Evolutionary conservation across 768 basidiomycete species (phyloP).

Genomic region (Mycena olivaceomarginata): DNA sequence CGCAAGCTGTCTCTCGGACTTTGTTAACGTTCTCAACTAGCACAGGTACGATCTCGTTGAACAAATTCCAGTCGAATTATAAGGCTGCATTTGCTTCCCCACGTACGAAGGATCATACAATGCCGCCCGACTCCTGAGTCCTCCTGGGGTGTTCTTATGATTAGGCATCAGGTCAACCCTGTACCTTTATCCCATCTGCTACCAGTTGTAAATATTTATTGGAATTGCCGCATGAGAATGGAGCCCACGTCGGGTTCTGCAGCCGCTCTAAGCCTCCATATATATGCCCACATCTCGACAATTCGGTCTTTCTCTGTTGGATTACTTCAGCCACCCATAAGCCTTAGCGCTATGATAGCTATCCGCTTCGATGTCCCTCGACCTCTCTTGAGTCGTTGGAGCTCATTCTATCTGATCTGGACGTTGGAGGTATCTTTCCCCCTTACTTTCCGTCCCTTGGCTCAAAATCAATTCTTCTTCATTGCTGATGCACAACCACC

Average conservation of each 20-base stretch:
- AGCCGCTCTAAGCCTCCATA: not conserved
- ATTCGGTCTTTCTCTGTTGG: constrained; percentile 20
- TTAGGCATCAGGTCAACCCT: too few species aligned
- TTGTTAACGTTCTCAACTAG: too few species aligned
- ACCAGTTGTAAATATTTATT: not conserved
- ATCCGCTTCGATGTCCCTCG: constrained; percentile 13
- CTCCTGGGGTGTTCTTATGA: too few species aligned
- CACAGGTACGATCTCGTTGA: too few species aligned
- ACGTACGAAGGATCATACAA: too few species aligned
- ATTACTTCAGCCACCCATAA: constrained; percentile 2
- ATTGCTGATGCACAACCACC: constrained; percentile 15
- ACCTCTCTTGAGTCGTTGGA: constrained; percentile 18
- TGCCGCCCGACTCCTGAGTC: too few species aligned
- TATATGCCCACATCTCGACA: constrained; percentile 32
- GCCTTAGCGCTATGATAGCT: not conserved
- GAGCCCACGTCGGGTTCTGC: constrained; percentile 15
- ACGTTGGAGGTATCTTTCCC: constrained; percentile 22
- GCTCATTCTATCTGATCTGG: constrained; percentile 24
- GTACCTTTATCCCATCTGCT: too few species aligned
- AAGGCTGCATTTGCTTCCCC: too few species aligned
- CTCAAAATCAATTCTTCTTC: too few species aligned
- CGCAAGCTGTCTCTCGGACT: too few species aligned
- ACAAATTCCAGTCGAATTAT: too few species aligned
- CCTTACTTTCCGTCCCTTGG: not conserved
- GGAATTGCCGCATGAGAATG: constrained; percentile 34